Evolutionary conservation across 768 basidiomycete species (phyloP), one percentile per base, ranked within the genome.

Genomic region (Xerocomus potaroensis): DNA sequence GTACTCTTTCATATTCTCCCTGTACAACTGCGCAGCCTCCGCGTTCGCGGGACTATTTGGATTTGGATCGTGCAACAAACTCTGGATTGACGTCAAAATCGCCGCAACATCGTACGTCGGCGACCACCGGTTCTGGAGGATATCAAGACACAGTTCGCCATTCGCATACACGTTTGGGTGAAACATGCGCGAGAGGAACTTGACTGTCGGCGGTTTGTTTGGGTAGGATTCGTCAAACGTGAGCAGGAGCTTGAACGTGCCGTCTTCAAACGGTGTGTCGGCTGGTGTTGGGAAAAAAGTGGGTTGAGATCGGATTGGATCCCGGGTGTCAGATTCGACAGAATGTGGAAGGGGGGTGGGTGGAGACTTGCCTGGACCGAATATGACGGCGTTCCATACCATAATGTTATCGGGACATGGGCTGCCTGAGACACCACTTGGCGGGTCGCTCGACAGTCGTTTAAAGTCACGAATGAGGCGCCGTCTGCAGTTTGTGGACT

Each of bases 301-400:
- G n/a, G n/a, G n/a, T n/a, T n/a, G n/a, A n/a, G n/a, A 22, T 8
- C 5, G 29, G 18, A 21, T 39, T 12, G 41, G 16, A 16, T 18
- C 8, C 14, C 8, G 22, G 8, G 42, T 8, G n/a, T 10, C 49
- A 47, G 29, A 30, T 19, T 45, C 59, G 18, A 31, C 8, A 31
- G 5, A 21, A 30, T 34, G 44, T 34, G 21, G 15, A n/a, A 22
- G 40, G 16, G 15, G n/a, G n/a, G n/a, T n/a, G n/a, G 19, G 23
- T 4, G 7, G n/a, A 29, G 15, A 70, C 85, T 61, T 49, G 93
- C 95, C 87, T 68, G 96, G 96, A 3, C 96, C 96, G 62, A 99
- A 98, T 53, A 99, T 99, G 47, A 99, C 96, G 2, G 96, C 96
- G 60, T 99, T 99, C 96, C 96, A 99, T 14, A 97, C 77, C 92